Evolutionary conservation across 1,284 basidiomycete species (phyloP).

Genomic region (Naganishia cerealis): DNA sequence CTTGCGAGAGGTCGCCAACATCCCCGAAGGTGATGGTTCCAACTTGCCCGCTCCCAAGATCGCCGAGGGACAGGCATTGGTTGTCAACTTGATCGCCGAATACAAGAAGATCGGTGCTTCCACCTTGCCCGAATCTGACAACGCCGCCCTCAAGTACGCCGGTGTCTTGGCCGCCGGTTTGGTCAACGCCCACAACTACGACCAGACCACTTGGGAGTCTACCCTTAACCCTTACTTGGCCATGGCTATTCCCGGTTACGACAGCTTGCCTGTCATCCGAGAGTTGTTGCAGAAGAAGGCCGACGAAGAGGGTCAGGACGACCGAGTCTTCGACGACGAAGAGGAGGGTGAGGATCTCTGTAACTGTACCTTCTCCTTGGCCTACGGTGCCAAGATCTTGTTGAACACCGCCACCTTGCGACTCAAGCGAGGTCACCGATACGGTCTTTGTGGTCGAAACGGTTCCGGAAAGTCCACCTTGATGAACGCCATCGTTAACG

Average conservation of each 20-base stretch:
- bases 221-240: conserved; percentile 72
- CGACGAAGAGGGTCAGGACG: conserved; percentile 70
- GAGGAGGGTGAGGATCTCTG: conserved; percentile 97
- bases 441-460: conserved; percentile 96
- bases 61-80: conserved; percentile 67
- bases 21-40: conserved; percentile 80
- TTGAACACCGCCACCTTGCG: conserved; percentile 94
- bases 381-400: conserved; percentile 97
- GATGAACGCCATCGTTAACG: conserved; percentile 94
- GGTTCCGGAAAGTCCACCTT: conserved; percentile 98
- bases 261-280: conserved; percentile 68
- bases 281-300: conserved; percentile 89
- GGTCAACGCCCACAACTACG: conserved; percentile 87
- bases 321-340: conserved; percentile 75
- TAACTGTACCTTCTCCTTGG: conserved; percentile 96
- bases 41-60: conserved; percentile 80
- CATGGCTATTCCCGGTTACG: conserved; percentile 66
- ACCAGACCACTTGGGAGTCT: conserved; percentile 80
- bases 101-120: conserved; percentile 76
- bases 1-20: conserved; percentile 86
- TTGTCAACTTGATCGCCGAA: conserved; percentile 66
- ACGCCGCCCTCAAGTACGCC: conserved; percentile 70
- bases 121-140: conserved; percentile 60
- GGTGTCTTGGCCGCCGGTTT: conserved; percentile 78
- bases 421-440: conserved; percentile 97